phyloP scores from a whole-genome alignment of 331 rosid species.

The Dryas integrifolia region DNA sequence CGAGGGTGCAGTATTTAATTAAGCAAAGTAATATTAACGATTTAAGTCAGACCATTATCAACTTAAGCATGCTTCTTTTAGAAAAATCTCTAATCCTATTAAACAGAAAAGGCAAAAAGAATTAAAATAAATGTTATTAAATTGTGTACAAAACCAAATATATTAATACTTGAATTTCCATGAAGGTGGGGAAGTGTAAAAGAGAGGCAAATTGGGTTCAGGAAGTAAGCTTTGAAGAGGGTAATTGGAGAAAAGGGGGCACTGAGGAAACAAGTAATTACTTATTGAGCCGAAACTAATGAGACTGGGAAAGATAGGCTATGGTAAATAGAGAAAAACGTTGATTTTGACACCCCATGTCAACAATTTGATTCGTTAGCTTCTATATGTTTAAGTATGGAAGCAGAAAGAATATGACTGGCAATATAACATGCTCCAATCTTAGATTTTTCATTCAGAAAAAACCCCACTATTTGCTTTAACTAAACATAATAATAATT shows the following conservation, averaged over 20 bases:
- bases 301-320: too few species aligned
- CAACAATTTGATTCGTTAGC: neutral
- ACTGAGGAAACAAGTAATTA: neutral
- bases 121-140: neutral
- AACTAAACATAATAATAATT: neutral
- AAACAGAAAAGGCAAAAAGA: neutral
- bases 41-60: neutral
- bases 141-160: neutral
- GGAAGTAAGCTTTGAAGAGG: neutral
- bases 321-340: neutral
- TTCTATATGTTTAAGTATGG: neutral
- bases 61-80: neutral
- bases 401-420: neutral
- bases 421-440: slow-evolving; percentile 1
- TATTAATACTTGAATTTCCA: neutral
- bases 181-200: neutral
- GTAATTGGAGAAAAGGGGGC: neutral
- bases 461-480: neutral
- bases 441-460: neutral
- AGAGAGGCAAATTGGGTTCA: neutral
- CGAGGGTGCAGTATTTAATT: neutral
- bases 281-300: neutral
- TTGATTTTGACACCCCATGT: neutral
- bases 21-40: neutral
- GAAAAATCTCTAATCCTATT: neutral